Conservation (phyloP, 768 basidiomycete genomes). For the Crepidotus variabilis region DNA sequence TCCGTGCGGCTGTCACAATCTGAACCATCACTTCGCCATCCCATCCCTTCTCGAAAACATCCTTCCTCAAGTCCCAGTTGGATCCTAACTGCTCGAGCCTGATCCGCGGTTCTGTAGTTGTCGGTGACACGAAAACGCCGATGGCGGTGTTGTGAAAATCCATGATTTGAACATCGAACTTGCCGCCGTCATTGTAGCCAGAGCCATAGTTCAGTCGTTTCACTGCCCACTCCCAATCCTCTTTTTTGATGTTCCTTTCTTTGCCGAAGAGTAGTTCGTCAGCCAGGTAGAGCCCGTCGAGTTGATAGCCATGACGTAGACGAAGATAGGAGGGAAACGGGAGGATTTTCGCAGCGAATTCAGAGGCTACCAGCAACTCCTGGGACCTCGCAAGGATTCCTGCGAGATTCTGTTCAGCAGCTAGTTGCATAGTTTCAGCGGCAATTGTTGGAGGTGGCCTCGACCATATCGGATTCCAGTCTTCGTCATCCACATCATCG, state of each 20-base stretch:
- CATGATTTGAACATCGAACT: background rate
- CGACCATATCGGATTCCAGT: background rate
- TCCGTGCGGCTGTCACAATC: background rate
- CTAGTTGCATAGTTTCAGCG: background rate
- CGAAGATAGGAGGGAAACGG: background rate
- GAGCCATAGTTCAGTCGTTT: background rate
- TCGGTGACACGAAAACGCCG: background rate
- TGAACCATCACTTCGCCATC: background rate
- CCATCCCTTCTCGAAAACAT: background rate
- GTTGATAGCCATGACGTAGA: background rate
- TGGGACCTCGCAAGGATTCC: background rate
- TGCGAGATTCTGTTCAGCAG: background rate
- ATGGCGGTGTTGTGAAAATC: background rate
- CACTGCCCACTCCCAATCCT: background rate
- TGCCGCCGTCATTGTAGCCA: background rate
- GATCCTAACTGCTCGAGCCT: background rate
- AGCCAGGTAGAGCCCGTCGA: background rate
- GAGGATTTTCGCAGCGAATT: background rate
- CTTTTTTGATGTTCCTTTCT: background rate
- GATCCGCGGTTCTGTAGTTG: background rate
- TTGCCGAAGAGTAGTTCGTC: background rate
- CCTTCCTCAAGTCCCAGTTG: background rate
- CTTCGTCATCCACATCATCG: background rate
- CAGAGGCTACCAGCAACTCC: background rate
- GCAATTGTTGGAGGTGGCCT: background rate